Evolutionary conservation across 2,329 filamentous ascomycete species (phyloP).

Genomic region (Biscogniauxia sp.): DNA sequence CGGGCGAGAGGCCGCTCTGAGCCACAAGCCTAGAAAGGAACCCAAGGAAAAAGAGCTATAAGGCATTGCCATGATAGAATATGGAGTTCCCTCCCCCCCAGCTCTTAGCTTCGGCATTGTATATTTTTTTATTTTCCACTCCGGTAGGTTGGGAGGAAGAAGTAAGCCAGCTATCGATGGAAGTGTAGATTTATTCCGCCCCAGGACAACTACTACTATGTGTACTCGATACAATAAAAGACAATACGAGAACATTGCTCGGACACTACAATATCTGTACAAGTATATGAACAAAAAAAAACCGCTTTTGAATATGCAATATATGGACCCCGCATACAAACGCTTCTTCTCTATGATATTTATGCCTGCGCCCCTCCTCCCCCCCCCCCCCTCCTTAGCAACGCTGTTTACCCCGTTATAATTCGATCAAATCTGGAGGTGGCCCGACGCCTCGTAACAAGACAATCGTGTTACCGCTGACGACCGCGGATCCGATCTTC

Average conservation of each 20-base stretch:
- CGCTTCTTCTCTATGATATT: slow-evolving; percentile 18
- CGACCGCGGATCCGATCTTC: slow-evolving; percentile 71
- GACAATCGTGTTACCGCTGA: slow-evolving; percentile 87
- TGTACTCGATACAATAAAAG: background rate
- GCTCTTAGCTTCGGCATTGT: background rate
- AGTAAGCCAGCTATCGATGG: background rate
- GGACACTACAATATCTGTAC: background rate
- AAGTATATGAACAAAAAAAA: background rate
- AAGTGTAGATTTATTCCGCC: background rate
- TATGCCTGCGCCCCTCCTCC: no score
- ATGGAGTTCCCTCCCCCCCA: background rate
- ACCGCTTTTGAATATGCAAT: slow-evolving; percentile 15
- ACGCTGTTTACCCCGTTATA: slow-evolving; percentile 1
- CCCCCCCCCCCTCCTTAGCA: background rate
- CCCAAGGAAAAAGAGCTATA: slow-evolving; percentile 35
- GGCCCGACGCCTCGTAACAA: slow-evolving; percentile 80
- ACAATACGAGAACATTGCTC: background rate
- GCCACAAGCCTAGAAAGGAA: slow-evolving; percentile 40
- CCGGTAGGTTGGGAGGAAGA: background rate
- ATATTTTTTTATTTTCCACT: background rate
- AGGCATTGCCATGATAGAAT: slow-evolving; percentile 3
- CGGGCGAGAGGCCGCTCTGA: slow-evolving; percentile 50
- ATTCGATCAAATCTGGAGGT: slow-evolving; percentile 69
- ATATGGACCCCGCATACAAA: slow-evolving; percentile 13
- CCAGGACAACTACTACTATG: background rate